Evolutionary conservation across 305 asterid genomes (phyloP).

Genomic region (Fraxinus baroniana): DNA sequence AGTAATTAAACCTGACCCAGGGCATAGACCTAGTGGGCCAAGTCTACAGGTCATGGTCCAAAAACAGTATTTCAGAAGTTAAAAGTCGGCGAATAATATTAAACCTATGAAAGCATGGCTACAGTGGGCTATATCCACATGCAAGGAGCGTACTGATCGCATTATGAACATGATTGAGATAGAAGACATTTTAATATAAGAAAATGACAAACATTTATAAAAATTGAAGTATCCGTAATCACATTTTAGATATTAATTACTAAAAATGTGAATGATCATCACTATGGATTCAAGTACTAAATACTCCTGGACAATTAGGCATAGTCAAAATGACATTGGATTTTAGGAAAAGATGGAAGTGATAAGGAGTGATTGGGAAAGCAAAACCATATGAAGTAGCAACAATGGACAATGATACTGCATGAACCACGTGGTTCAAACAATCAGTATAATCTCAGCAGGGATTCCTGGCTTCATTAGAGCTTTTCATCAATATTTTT

Average conservation of each 20-base stretch:
- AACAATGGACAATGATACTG: not conserved
- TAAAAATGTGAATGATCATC: not conserved
- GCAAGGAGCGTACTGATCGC: not conserved
- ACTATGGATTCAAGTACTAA: not conserved
- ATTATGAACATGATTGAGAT: not conserved
- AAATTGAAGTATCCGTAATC: not conserved
- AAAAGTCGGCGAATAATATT: not conserved
- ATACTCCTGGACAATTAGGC: not conserved
- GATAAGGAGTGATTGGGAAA: not conserved
- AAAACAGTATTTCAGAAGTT: not conserved
- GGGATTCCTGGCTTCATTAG: not conserved
- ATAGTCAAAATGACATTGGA: not conserved
- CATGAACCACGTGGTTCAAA: not conserved
- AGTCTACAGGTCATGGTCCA: not conserved
- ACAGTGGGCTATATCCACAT: not conserved
- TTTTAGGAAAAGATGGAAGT: not conserved
- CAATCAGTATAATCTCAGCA: not conserved
- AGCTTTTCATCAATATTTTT: not conserved
- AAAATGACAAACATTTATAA: not conserved
- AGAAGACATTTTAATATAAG: not conserved
- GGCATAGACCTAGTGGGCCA: not conserved
- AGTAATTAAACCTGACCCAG: not conserved
- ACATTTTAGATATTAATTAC: not conserved
- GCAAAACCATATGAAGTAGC: not conserved
- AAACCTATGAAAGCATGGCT: not conserved